A percentile compares a stretch with the other conserved stretches of the same genome.
These are phyloP conservation scores for Protostelium mycophagum DNA, from an alignment of 78 protist genomes.

Conservation along the genomic window DNA sequence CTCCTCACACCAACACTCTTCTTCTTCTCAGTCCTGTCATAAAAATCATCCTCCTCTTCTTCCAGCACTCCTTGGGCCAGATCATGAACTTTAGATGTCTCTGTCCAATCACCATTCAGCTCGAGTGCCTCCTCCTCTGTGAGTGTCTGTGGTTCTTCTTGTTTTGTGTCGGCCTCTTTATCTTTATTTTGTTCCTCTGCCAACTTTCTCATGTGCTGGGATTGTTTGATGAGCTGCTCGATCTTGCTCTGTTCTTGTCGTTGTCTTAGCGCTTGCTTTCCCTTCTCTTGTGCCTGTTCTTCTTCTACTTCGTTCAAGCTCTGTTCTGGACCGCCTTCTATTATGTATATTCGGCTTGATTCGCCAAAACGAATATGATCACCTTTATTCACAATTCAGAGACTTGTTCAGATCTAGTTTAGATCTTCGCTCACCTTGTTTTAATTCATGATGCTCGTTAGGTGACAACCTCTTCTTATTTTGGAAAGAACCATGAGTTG, in stretches of 20 bases:
- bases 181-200: neutral
- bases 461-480: slow-evolving; percentile 30
- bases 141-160: neutral
- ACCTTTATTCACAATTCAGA: neutral
- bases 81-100: neutral
- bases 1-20: neutral
- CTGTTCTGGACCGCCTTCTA: neutral
- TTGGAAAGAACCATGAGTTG: slow-evolving; percentile 56
- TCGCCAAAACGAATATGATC: slow-evolving; percentile 52
- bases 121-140: neutral
- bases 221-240: neutral
- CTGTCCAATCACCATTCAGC: neutral
- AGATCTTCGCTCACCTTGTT: neutral
- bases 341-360: slow-evolving; percentile 43
- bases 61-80: neutral
- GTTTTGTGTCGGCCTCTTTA: neutral
- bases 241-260: neutral
- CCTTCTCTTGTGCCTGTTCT: slow-evolving; percentile 4
- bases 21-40: neutral
- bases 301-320: neutral
- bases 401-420: too few relatives aligned
- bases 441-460: slow-evolving; percentile 3
- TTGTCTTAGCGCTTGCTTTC: neutral
- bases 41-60: neutral
- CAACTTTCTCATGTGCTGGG: neutral